These are phyloP conservation scores for Evernia prunastri DNA, from an alignment of 495 filamentous ascomycete species.

Conservation along the genomic window DNA sequence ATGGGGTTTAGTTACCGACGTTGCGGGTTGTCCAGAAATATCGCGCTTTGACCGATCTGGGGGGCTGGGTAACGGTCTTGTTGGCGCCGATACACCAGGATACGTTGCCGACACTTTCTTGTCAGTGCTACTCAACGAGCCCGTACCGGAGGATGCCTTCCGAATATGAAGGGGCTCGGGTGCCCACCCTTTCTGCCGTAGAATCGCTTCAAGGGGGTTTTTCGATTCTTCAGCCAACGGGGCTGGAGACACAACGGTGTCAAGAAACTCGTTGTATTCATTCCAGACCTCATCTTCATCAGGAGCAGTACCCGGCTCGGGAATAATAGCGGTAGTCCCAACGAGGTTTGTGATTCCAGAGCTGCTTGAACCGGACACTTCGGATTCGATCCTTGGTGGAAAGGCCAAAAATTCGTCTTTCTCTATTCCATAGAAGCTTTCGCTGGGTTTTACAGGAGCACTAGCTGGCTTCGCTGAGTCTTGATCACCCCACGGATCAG, in stretches of 20 bases:
- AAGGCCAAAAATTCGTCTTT: slow-evolving; percentile 63
- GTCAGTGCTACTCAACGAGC: slow-evolving; percentile 10
- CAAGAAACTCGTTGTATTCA: slow-evolving; percentile 87
- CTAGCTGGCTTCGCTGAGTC: slow-evolving; percentile 38
- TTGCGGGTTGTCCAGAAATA: slow-evolving; percentile 33
- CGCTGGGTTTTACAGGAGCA: slow-evolving; percentile 31
- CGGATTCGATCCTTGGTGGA: slow-evolving; percentile 58
- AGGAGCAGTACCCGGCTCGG: slow-evolving; percentile 48
- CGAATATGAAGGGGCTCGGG: slow-evolving; percentile 25
- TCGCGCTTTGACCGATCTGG: slow-evolving; percentile 32
- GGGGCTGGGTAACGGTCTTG: slow-evolving; percentile 19
- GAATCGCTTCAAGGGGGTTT: slow-evolving; percentile 33
- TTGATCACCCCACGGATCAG: slow-evolving; percentile 27
- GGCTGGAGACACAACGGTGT: slow-evolving; percentile 54
- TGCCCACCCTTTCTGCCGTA: slow-evolving; percentile 13
- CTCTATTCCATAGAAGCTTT: slow-evolving; percentile 27
- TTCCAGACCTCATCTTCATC: slow-evolving; percentile 89
- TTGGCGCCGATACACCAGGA: slow-evolving; percentile 19
- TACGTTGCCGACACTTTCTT: slow-evolving; percentile 12
- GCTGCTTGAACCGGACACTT: slow-evolving; percentile 60
- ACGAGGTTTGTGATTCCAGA: slow-evolving; percentile 52
- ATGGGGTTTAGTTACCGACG: slow-evolving; percentile 48
- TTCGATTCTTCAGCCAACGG: slow-evolving; percentile 24
- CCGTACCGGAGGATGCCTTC: slow-evolving; percentile 21
- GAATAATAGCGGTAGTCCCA: slow-evolving; percentile 56